Evolutionary conservation across 1,284 basidiomycete genomes (phyloP), one percentile per base, ranked within the genome.

Genomic region (Coniferiporia sulphurascens): DNA sequence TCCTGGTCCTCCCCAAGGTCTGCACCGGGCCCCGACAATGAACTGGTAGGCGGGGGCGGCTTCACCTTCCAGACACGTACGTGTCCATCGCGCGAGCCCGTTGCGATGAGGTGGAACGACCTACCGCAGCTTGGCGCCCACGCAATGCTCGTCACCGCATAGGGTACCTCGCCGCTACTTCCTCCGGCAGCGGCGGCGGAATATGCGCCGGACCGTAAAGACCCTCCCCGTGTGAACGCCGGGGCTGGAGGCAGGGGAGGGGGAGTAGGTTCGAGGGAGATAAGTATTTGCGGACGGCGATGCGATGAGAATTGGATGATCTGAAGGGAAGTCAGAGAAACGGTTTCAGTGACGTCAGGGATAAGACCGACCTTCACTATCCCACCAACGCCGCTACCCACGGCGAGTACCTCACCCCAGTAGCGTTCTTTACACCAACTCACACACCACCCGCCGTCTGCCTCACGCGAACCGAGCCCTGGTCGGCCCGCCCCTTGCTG

Each of bases 361-460:
- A 32, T 9, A 34, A 48, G n/a, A 64, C 76, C 55, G 48, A 93
- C 91, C 72, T 94, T 91, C 50, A 96, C 77, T 15, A 84, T 72
- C 0, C 91, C 89, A 61, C 76, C 83, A 1, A 83, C 79, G 1
- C 93, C 93, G 55, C 83, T 83, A 1, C 85, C 84, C 0, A 84
- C 85, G 12, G 91, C 93, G 48, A 97, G 75, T 22, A 95, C 70
- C 68, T 94, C 90, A 0, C 95, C 94, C 93, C 93, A 95, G 73
- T 93, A 95, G 61, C 83, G 80, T 66, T 98, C 95, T 68, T 92
- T 91, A 72, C 94, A 97, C 93, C 94, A 98, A 19, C 88, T 89
- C 48, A 98, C 72, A 62, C 87, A 88, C 93, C 94, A 97, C 0
- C 91, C 95, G 8, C 93, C 93, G 61, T 92, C 87, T 1, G 91